Evolutionary conservation across 2,329 filamentous ascomycete species (phyloP).

Genomic region (Apiospora marii): DNA sequence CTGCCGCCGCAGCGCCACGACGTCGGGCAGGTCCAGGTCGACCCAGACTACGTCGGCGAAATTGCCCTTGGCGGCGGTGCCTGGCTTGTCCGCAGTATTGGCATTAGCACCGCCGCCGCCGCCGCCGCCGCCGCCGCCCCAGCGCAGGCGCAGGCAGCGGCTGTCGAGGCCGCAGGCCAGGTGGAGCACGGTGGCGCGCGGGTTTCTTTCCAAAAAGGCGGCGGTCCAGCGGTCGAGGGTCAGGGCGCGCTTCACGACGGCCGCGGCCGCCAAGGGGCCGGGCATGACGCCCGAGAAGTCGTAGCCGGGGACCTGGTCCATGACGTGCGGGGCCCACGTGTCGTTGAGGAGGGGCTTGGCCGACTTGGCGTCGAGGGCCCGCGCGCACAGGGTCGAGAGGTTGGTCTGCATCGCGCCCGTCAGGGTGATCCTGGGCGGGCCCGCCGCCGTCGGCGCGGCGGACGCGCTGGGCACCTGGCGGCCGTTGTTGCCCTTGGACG

Average conservation of each 20-base stretch:
- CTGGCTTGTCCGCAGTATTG: background rate
- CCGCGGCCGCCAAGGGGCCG: background rate
- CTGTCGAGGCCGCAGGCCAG: slow-evolving; percentile 25
- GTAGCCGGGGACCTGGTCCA: slow-evolving; percentile 18
- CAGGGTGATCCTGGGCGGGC: background rate
- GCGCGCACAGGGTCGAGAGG: slow-evolving; percentile 21
- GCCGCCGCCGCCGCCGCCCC: background rate
- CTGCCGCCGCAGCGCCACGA: slow-evolving; percentile 11
- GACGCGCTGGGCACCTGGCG: background rate
- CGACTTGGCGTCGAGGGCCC: slow-evolving; percentile 20
- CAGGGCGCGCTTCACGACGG: background rate
- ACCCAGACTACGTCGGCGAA: slow-evolving; percentile 8
- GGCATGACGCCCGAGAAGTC: slow-evolving; percentile 15
- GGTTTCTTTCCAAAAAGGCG: slow-evolving; percentile 16
- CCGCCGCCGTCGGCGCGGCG: no score
- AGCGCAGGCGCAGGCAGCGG: slow-evolving; percentile 9
- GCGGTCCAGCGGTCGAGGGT: slow-evolving; percentile 2
- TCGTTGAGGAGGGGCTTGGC: slow-evolving; percentile 18
- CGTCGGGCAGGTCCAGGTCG: slow-evolving; percentile 22
- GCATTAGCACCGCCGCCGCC: background rate
- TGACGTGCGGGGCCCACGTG: background rate
- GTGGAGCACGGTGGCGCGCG: slow-evolving; percentile 24
- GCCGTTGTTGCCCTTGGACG: background rate
- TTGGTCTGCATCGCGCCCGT: slow-evolving; percentile 17
- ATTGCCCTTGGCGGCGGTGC: background rate